Percentiles rank a stretch among this genome's conserved stretches.
phyloP scores from a whole-genome alignment of 139 green algal genomes.

The Haematococcus lacustris region DNA sequence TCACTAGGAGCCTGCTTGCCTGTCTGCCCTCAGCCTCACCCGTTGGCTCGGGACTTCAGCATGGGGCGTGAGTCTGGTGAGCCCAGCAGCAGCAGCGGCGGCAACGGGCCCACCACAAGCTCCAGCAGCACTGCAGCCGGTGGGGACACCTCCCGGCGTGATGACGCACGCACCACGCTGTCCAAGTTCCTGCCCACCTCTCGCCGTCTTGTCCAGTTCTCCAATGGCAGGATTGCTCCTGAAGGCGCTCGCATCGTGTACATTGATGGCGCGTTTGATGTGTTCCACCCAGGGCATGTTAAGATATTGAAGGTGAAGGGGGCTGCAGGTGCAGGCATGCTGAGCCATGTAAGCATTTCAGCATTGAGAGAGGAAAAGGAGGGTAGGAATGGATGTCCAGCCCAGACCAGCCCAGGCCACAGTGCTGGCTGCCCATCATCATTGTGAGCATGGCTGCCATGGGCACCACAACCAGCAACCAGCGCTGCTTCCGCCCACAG shows the following conservation, averaged over 20 bases:
- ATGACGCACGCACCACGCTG: slow-evolving; percentile 20
- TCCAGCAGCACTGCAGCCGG: too few relatives aligned
- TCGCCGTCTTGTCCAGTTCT: slow-evolving; percentile 87
- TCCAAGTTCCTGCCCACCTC: slow-evolving; percentile 22
- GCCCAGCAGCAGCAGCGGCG: not conserved
- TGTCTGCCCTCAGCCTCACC: slow-evolving; percentile 42
- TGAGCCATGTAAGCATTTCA: too few relatives aligned
- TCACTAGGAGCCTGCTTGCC: too few relatives aligned
- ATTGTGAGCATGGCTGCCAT: too few relatives aligned
- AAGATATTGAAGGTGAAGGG: slow-evolving; percentile 79
- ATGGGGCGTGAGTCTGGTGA: not conserved
- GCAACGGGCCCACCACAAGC: too few relatives aligned
- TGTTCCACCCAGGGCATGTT: slow-evolving; percentile 96
- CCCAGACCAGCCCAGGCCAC: too few relatives aligned
- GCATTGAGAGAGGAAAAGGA: too few relatives aligned
- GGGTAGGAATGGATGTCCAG: too few relatives aligned
- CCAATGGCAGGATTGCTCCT: slow-evolving; percentile 47
- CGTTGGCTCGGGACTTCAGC: slow-evolving; percentile 27
- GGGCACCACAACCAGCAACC: too few relatives aligned
- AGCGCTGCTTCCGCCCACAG: slow-evolving; percentile 31
- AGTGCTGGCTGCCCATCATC: too few relatives aligned
- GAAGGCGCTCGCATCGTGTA: slow-evolving; percentile 82
- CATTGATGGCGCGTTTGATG: slow-evolving; percentile 97
- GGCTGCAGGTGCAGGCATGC: not conserved
- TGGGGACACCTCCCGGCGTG: too few relatives aligned